Evolutionary conservation across 2,329 filamentous ascomycete species (phyloP).

Genomic region (Aspergillus chevalieri): DNA sequence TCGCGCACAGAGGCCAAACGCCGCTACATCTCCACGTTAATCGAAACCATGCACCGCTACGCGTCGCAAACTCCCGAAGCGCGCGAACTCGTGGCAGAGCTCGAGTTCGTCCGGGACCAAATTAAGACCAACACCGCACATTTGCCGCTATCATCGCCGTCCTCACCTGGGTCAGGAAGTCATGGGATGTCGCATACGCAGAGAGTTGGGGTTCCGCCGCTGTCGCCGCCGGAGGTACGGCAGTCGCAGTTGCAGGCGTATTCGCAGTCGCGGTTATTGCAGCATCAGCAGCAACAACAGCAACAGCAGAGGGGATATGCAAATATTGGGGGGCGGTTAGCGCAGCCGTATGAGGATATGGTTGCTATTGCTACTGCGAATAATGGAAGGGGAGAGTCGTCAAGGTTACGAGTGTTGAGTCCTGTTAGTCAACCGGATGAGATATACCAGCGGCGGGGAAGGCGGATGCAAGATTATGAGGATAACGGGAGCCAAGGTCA

Average conservation of each 20-base stretch:
- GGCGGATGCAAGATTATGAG: slow-evolving; percentile 40
- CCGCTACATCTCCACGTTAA: slow-evolving; percentile 85
- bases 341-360: slow-evolving; percentile 37
- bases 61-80: slow-evolving; percentile 76
- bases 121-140: slow-evolving; percentile 76
- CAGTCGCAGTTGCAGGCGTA: slow-evolving; percentile 14
- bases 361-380: slow-evolving; percentile 40
- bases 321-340: slow-evolving; percentile 31
- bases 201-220: slow-evolving; percentile 21
- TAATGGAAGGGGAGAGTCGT: slow-evolving; percentile 10
- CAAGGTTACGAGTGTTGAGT: slow-evolving; percentile 64
- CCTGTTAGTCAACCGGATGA: slow-evolving; percentile 82
- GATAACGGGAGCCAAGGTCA: slow-evolving; percentile 31
- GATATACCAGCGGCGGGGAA: slow-evolving; percentile 42
- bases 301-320: slow-evolving; percentile 20
- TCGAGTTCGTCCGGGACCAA: slow-evolving; percentile 99
- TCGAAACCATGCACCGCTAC: slow-evolving; percentile 95
- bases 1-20: slow-evolving; percentile 89
- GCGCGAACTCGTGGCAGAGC: slow-evolving; percentile 77
- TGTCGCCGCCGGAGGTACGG: slow-evolving; percentile 15
- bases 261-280: slow-evolving; percentile 17
- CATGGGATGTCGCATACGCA: background rate
- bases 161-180: slow-evolving; percentile 18
- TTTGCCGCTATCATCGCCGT: slow-evolving; percentile 52
- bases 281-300: background rate